Percentiles rank a stretch among this genome's conserved stretches.
phyloP scores from a whole-genome alignment of 768 basidiomycete species.

The Trametes villosa region DNA sequence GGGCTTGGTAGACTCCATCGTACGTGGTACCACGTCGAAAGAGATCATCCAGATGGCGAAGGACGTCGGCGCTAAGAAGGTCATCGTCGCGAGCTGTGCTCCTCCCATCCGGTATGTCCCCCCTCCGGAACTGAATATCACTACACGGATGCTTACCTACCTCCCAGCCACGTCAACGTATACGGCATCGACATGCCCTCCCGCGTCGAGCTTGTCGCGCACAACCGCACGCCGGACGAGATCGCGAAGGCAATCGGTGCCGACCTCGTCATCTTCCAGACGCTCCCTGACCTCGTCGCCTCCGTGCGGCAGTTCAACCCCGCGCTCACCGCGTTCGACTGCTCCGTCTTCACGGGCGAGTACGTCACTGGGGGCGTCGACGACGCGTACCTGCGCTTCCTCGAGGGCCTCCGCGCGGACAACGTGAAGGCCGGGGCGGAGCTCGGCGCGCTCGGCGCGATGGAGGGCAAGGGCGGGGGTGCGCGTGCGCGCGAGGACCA shows the following conservation, averaged over 20 bases:
- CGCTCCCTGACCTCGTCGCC: slow-evolving; percentile 81
- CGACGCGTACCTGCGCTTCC: slow-evolving; percentile 72
- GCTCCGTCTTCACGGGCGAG: slow-evolving; percentile 96
- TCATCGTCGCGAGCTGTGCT: slow-evolving; percentile 95
- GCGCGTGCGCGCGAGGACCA: slow-evolving; percentile 27
- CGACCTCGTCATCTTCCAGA: slow-evolving; percentile 95
- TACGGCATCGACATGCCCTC: slow-evolving; percentile 99
- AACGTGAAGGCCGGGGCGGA: slow-evolving; percentile 57
- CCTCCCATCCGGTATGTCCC: slow-evolving; percentile 83
- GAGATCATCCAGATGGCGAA: slow-evolving; percentile 99
- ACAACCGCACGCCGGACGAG: slow-evolving; percentile 69
- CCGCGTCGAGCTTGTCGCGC: slow-evolving; percentile 88
- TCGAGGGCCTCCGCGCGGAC: slow-evolving; percentile 84
- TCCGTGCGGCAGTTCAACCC: slow-evolving; percentile 89
- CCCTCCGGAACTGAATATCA: slow-evolving; percentile 2
- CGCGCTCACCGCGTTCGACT: slow-evolving; percentile 79
- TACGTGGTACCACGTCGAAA: slow-evolving; percentile 96
- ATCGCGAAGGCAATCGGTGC: slow-evolving; percentile 88
- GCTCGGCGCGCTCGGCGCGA: slow-evolving; percentile 37
- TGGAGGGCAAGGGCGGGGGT: slow-evolving; percentile 23
- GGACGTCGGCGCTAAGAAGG: slow-evolving; percentile 95
- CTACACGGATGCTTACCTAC: background rate
- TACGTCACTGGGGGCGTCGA: slow-evolving; percentile 95
- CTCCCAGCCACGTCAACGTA: slow-evolving; percentile 80
- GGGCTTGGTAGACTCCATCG: slow-evolving; percentile 81